Conservation (phyloP, 2,329 filamentous ascomycete genomes). For the Dendryphion nanum region DNA sequence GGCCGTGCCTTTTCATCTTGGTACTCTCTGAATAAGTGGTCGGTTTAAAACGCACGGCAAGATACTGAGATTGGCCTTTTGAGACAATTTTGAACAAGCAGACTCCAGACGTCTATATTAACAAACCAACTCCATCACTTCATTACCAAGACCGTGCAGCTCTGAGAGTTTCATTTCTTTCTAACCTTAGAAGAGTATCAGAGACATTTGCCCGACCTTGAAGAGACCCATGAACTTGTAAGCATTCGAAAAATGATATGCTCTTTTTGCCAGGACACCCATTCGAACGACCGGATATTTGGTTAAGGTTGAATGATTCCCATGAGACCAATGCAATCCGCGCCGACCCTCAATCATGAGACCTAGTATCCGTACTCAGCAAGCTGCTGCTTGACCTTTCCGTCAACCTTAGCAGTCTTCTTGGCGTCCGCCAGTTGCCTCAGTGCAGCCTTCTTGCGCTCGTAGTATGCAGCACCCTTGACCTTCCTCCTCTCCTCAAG, state of each 20-base stretch:
- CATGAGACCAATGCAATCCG: constrained; percentile 40
- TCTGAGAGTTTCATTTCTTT: constrained; percentile 40
- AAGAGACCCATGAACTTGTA: constrained; percentile 40
- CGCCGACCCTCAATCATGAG: constrained; percentile 33
- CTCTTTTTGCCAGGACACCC: constrained; percentile 41
- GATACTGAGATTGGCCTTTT: too few relatives aligned
- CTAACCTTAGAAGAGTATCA: constrained; percentile 38
- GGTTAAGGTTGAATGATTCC: constrained; percentile 37
- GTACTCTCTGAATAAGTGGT: too few relatives aligned
- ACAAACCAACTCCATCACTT: constrained; percentile 34
- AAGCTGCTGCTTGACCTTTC: constrained; percentile 84
- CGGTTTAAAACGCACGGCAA: too few relatives aligned
- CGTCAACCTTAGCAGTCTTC: constrained; percentile 84
- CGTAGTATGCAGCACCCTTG: constrained; percentile 99
- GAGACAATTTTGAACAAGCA: too few relatives aligned
- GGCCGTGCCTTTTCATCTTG: too few relatives aligned
- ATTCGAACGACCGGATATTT: constrained; percentile 37
- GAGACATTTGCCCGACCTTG: constrained; percentile 35
- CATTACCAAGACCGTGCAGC: constrained; percentile 30
- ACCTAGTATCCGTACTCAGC: constrained; percentile 86
- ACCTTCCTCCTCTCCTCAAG: constrained; percentile 99
- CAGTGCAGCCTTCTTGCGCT: constrained; percentile 96
- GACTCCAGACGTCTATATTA: too few relatives aligned
- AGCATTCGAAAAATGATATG: constrained; percentile 35
- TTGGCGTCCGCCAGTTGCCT: constrained; percentile 89